These are phyloP conservation scores for Waltergamsia citrina DNA, from an alignment of 2,329 filamentous ascomycete species.

Conservation along the genomic window DNA sequence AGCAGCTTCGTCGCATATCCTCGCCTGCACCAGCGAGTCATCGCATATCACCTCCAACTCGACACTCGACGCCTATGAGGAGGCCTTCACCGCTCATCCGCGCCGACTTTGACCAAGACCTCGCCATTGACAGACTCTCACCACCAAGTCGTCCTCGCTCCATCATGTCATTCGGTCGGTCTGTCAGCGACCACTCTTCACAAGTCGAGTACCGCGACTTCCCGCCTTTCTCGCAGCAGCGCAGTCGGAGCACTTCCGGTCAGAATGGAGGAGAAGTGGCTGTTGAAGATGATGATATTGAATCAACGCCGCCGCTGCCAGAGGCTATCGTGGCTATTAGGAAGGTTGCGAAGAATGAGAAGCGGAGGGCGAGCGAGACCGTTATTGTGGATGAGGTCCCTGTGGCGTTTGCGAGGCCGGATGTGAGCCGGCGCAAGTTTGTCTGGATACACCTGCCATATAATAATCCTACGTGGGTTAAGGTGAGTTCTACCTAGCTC, in stretches of 20 bases:
- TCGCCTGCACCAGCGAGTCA: constrained; percentile 8
- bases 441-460: constrained; percentile 49
- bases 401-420: constrained; percentile 20
- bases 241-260: constrained; percentile 19
- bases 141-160: constrained; percentile 19
- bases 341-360: constrained; percentile 11
- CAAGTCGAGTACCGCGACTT: constrained; percentile 22
- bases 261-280: background rate
- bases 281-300: constrained; percentile 13
- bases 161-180: constrained; percentile 21
- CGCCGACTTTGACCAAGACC: constrained; percentile 25
- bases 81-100: constrained; percentile 22
- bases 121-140: constrained; percentile 26
- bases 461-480: constrained; percentile 49
- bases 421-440: constrained; percentile 33
- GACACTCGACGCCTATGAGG: constrained; percentile 16
- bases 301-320: constrained; percentile 19
- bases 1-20: constrained; percentile 4
- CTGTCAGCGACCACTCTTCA: constrained; percentile 23
- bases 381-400: constrained; percentile 18
- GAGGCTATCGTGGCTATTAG: constrained; percentile 21
- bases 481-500: constrained; percentile 23
- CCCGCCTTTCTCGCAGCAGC: constrained; percentile 23
- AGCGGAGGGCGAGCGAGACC: constrained; percentile 13
- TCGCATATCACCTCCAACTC: constrained; percentile 15